Evolutionary conservation across 2,329 filamentous ascomycete genomes (phyloP), one percentile per base, ranked within the genome.

Genomic region (Nemania sp.): DNA sequence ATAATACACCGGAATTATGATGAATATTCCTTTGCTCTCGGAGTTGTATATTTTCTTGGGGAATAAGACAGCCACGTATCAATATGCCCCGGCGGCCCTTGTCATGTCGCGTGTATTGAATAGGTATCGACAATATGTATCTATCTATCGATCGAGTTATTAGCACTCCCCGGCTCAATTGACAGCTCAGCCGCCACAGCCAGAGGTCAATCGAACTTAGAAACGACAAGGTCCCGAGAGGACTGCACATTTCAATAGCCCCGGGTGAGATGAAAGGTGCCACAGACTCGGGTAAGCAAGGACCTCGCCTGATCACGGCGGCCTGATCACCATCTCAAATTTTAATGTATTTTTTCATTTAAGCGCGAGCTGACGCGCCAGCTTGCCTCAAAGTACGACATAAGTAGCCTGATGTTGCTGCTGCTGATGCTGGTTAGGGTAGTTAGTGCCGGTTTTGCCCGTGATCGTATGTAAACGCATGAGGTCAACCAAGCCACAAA

Each of bases 251-350:
- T 35, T 64, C 60, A 59, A 61, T 54, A 15, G 55, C 54, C 52
- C 64, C 64, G 55, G 52, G n/a, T 35, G 22, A 49, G 27, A 55
- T 59, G 58, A 68, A n/a, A 43, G 55, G 62, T 69, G 38, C 68
- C 68, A 59, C 27, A 54, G 59, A 43, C 66, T 70, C 63, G 66
- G 43, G 68, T 62, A 70, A 64, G 62, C 47, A 58, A 62, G 54
- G 58, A 56, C 29, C 18, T 58, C 41, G 53, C 58, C 52, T 61
- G 56, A 60, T 67, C 65, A 47, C 41, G 41, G 41, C 41, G 41
- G 52, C 58, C 51, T 64, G 55, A 65, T 68, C 65, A 51, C 24
- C 66, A 66, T 56, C 52, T 58, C 41, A 56, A 58, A 53, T 47
- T 66, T 66, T 24, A 60, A 52, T 49, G 29, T 58, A 35, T 58